Evolutionary conservation across 2,329 filamentous ascomycete genomes (phyloP).

Genomic region (Botryosphaeria dothidea): DNA sequence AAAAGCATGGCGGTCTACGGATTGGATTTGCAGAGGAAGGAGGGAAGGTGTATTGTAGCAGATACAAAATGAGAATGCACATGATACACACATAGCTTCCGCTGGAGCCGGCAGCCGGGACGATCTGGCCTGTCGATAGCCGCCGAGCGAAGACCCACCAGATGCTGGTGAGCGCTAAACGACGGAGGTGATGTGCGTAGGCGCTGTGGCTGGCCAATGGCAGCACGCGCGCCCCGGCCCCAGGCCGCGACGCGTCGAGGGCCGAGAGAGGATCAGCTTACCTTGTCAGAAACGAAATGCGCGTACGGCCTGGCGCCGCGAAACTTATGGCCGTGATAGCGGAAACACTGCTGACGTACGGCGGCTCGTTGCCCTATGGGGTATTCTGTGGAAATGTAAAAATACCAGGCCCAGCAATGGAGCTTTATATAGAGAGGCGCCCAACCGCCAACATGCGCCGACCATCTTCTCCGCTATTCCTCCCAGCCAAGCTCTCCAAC

Average conservation of each 20-base stretch:
- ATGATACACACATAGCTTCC: not conserved
- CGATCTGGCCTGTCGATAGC: not conserved
- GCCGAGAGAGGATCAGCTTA: slow-evolving; percentile 9
- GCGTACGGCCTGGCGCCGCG: not conserved
- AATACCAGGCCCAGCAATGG: not conserved
- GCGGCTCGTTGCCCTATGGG: not conserved
- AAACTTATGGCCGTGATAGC: not conserved
- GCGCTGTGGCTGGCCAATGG: slow-evolving; percentile 7
- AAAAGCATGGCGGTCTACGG: slow-evolving; percentile 12
- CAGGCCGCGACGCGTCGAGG: slow-evolving; percentile 11
- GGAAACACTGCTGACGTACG: not conserved
- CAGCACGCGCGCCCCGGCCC: not conserved
- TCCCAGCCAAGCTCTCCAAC: not conserved
- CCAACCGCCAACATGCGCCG: slow-evolving; percentile 7
- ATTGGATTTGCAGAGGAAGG: not conserved
- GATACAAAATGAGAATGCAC: slow-evolving; percentile 8
- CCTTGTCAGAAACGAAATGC: not conserved
- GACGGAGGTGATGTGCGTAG: slow-evolving; percentile 7
- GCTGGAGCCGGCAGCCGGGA: not conserved
- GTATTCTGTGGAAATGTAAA: not conserved
- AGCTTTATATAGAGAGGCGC: slow-evolving; percentile 14
- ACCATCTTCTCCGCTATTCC: not conserved
- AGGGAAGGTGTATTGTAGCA: slow-evolving; percentile 12
- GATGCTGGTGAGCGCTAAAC: slow-evolving; percentile 8
- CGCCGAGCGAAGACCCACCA: not conserved